Evolutionary conservation across 768 basidiomycete species (phyloP).

Genomic region (Boletus sensibilis): DNA sequence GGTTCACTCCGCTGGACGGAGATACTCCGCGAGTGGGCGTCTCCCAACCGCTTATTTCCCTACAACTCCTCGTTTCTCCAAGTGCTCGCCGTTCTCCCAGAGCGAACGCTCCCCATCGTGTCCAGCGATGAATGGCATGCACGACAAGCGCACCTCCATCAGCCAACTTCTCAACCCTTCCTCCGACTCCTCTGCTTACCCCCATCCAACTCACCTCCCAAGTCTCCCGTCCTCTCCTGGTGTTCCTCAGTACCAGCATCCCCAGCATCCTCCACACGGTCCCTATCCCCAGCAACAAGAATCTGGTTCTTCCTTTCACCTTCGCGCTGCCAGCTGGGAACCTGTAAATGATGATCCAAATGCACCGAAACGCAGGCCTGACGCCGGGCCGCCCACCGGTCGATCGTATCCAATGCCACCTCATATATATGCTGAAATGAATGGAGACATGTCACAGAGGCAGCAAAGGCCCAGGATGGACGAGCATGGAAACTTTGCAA

Average conservation of each 20-base stretch:
- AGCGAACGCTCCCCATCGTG: constrained; percentile 15
- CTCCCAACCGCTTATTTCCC: constrained; percentile 32
- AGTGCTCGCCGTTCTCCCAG: constrained; percentile 5
- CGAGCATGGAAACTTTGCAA: constrained; percentile 29
- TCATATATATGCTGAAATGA: constrained; percentile 36
- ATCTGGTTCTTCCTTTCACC: constrained; percentile 43
- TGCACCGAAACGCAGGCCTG: constrained; percentile 36
- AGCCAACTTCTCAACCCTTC: constrained; percentile 51
- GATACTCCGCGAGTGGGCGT: constrained; percentile 35
- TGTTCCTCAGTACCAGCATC: constrained; percentile 31
- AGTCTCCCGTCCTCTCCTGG: constrained; percentile 22
- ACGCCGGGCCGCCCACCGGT: constrained; percentile 32
- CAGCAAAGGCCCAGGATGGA: constrained; percentile 32
- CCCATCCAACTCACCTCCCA: constrained; percentile 31
- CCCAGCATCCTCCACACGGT: constrained; percentile 24
- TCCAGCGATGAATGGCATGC: constrained; percentile 40
- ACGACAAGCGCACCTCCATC: constrained; percentile 53
- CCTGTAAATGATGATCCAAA: constrained; percentile 36
- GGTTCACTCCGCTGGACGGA: constrained; percentile 29
- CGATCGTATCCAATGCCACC: constrained; percentile 36
- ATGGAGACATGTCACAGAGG: constrained; percentile 31
- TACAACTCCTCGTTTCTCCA: constrained; percentile 21
- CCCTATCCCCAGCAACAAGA: constrained; percentile 32
- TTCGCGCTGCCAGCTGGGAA: constrained; percentile 65
- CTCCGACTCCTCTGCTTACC: constrained; percentile 37